Evolutionary conservation across 768 basidiomycete genomes (phyloP).

Genomic region (Phallus indusiatus): DNA sequence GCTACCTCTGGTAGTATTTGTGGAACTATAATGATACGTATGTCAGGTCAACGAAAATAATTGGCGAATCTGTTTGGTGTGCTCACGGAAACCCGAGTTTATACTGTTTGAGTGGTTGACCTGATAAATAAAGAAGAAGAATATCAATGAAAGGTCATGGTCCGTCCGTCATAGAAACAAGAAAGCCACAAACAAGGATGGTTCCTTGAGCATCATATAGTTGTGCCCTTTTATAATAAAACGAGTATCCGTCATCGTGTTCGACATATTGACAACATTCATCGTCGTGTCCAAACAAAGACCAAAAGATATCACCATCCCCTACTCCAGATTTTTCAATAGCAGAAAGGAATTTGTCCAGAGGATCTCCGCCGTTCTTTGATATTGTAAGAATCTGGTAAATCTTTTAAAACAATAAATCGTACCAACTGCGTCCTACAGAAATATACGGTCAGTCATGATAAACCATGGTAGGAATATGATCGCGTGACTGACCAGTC

Average conservation of each 20-base stretch:
- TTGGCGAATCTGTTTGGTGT: not conserved
- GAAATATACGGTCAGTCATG: not conserved
- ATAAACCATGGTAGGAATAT: conserved; percentile 4
- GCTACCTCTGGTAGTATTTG: conserved; percentile 10
- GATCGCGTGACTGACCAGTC: conserved; percentile 21
- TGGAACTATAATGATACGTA: not conserved
- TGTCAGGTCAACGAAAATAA: not conserved
- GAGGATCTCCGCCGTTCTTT: conserved; percentile 11
- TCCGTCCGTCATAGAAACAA: conserved; percentile 9
- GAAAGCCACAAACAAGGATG: conserved; percentile 9
- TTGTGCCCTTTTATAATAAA: conserved; percentile 8
- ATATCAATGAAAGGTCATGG: conserved; percentile 6
- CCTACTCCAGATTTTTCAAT: conserved; percentile 12
- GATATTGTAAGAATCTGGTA: not conserved
- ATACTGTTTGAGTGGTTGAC: conserved; percentile 6
- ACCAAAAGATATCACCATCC: conserved; percentile 20
- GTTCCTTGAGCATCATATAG: conserved; percentile 4
- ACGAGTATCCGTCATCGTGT: conserved; percentile 19
- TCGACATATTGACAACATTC: conserved; percentile 16
- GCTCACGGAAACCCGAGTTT: not conserved
- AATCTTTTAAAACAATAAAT: not conserved
- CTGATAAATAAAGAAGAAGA: not conserved
- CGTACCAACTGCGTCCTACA: conserved; percentile 2
- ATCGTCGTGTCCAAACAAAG: conserved; percentile 20
- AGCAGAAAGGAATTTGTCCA: conserved; percentile 12